Conservation (phyloP, 164 flowering plant species). For the Sextonia rubra region DNA sequence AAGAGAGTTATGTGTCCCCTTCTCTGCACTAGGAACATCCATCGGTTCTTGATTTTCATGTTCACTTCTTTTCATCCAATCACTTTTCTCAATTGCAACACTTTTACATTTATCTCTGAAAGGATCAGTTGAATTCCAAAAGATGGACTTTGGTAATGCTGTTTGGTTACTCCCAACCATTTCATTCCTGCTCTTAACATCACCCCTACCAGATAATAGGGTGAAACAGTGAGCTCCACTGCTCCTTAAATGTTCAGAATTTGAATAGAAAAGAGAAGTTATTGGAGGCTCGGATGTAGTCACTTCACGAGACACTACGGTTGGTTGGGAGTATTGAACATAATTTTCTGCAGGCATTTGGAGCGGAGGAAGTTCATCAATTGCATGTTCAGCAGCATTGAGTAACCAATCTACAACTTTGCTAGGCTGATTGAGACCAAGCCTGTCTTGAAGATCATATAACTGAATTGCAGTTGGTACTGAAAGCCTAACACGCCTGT, state of each 20-base stretch:
- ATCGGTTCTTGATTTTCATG: slow-evolving; percentile 20
- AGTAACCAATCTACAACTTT: slow-evolving; percentile 93
- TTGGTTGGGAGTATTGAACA: slow-evolving; percentile 26
- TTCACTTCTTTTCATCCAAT: slow-evolving; percentile 26
- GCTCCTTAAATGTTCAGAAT: slow-evolving; percentile 5
- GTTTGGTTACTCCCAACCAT: slow-evolving; percentile 22
- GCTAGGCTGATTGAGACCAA: slow-evolving; percentile 82
- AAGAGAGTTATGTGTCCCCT: neutral
- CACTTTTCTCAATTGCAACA: neutral
- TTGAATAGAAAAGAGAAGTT: slow-evolving; percentile 8
- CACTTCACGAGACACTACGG: slow-evolving; percentile 20
- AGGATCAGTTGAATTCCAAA: slow-evolving; percentile 24
- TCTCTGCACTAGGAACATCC: neutral
- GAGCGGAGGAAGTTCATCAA: slow-evolving; percentile 77
- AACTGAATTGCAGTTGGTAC: slow-evolving; percentile 83
- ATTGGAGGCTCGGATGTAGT: slow-evolving; percentile 18
- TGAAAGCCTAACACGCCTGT: slow-evolving; percentile 45
- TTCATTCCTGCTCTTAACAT: slow-evolving; percentile 13
- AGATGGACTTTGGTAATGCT: slow-evolving; percentile 14
- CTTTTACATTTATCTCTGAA: too few relatives aligned
- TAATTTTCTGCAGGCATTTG: slow-evolving; percentile 43
- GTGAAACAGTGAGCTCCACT: slow-evolving; percentile 9
- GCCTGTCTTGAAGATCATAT: slow-evolving; percentile 81
- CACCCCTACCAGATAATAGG: neutral
- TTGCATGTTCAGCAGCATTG: slow-evolving; percentile 58